Evolutionary conservation across 2,329 filamentous ascomycete genomes (phyloP).

Genomic region (Pseudocercospora fuligena): DNA sequence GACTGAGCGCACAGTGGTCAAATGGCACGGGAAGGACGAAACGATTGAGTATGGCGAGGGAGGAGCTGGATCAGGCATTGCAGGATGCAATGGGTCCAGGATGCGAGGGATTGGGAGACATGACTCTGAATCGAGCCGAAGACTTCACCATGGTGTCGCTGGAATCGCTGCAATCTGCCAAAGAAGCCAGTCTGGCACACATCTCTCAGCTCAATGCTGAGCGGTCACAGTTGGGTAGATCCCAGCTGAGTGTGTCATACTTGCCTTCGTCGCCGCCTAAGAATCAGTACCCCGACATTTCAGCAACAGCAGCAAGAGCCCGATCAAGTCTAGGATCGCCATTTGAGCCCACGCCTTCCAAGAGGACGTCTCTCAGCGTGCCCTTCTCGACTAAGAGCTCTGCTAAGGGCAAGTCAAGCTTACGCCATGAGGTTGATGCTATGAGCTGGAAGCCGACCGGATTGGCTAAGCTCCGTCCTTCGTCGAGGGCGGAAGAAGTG

Average conservation of each 20-base stretch:
- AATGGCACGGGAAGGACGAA: constrained; percentile 28
- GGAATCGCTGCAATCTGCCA: constrained; percentile 48
- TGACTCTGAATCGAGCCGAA: constrained; percentile 54
- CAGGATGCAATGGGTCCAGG: constrained; percentile 36
- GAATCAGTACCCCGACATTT: constrained; percentile 30
- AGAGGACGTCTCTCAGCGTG: not conserved
- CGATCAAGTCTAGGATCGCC: constrained; percentile 10
- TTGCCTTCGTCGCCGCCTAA: constrained; percentile 41
- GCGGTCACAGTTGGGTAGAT: constrained; percentile 24
- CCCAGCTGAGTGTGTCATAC: constrained; percentile 32
- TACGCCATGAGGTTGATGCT: constrained; percentile 26
- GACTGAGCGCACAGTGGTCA: constrained; percentile 23
- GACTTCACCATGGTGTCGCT: constrained; percentile 58
- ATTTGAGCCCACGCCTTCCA: not conserved
- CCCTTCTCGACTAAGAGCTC: constrained; percentile 16
- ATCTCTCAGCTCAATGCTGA: constrained; percentile 16
- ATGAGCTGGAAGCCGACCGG: constrained; percentile 36
- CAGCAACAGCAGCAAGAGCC: constrained; percentile 13
- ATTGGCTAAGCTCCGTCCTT: constrained; percentile 8
- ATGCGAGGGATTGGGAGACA: constrained; percentile 43
- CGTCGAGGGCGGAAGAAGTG: not conserved
- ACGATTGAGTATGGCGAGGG: constrained; percentile 36
- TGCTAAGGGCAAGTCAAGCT: constrained; percentile 19
- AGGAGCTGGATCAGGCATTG: constrained; percentile 39
- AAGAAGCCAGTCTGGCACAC: constrained; percentile 29